phyloP scores from a whole-genome alignment of 2,329 filamentous ascomycete genomes.

The Tolypocladium tundrense region DNA sequence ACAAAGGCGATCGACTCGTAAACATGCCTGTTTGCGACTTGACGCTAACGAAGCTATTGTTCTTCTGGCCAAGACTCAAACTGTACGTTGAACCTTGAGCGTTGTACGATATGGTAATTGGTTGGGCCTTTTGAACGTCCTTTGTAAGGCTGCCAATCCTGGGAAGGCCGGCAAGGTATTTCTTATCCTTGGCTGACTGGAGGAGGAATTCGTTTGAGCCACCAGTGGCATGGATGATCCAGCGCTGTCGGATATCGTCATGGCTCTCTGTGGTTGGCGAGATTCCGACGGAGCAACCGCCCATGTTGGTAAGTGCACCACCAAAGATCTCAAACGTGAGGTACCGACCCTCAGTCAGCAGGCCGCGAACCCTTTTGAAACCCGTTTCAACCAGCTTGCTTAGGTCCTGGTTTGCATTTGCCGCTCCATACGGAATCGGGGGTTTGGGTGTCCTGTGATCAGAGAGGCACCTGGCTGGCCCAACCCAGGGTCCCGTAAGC shows the following conservation, averaged over 20 bases:
- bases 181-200: constrained; percentile 14
- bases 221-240: constrained; percentile 32
- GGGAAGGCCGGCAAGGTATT: constrained; percentile 31
- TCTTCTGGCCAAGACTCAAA: not conserved
- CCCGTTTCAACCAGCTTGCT: constrained; percentile 57
- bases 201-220: constrained; percentile 11
- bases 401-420: constrained; percentile 65
- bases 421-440: constrained; percentile 5
- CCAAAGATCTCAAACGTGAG: constrained; percentile 36
- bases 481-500: constrained; percentile 8
- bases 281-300: constrained; percentile 12
- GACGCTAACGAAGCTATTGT: not conserved
- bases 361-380: constrained; percentile 39
- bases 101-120: constrained; percentile 4
- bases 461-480: constrained; percentile 7
- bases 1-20: not conserved
- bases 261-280: constrained; percentile 18
- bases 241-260: constrained; percentile 31
- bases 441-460: constrained; percentile 4
- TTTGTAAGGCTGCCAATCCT: constrained; percentile 5
- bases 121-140: constrained; percentile 4
- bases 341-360: constrained; percentile 42
- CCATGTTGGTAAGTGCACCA: constrained; percentile 24
- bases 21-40: not conserved
- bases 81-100: constrained; percentile 1